Conservation (phyloP, 495 filamentous ascomycete genomes). For the Penicillium subrubescens region DNA sequence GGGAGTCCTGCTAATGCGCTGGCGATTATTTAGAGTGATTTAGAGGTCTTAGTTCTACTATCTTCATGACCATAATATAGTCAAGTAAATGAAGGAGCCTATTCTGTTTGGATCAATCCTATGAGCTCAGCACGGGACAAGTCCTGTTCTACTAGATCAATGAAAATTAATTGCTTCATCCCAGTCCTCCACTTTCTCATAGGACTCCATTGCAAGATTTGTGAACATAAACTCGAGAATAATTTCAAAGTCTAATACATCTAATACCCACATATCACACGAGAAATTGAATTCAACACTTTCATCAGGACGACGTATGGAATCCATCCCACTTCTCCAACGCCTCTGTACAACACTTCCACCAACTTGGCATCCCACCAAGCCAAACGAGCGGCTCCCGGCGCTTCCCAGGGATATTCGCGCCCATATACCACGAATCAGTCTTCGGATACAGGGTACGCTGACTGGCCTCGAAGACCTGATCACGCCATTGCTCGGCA, state of each 20-base stretch:
- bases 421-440: conserved; percentile 48
- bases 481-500: conserved; percentile 40
- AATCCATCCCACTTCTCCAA: conserved; percentile 26
- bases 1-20: conserved; percentile 41
- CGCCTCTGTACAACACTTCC: conserved; percentile 18
- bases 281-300: not conserved
- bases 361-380: conserved; percentile 39
- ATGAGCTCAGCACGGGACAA: no score
- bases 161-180: no score
- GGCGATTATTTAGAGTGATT: conserved; percentile 30
- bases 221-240: no score
- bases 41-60: not conserved
- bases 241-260: no score
- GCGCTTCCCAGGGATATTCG: conserved; percentile 48
- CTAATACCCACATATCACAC: not conserved
- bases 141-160: no score
- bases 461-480: conserved; percentile 28
- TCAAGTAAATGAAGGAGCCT: no score
- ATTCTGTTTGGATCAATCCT: no score
- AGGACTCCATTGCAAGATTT: no score
- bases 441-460: conserved; percentile 35
- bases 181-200: no score
- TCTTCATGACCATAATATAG: no score
- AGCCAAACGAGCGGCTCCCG: conserved; percentile 42
- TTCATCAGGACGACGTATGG: conserved; percentile 16